Conservation (phyloP, 2,329 filamentous ascomycete genomes). For the Scedosporium dehoogii region DNA sequence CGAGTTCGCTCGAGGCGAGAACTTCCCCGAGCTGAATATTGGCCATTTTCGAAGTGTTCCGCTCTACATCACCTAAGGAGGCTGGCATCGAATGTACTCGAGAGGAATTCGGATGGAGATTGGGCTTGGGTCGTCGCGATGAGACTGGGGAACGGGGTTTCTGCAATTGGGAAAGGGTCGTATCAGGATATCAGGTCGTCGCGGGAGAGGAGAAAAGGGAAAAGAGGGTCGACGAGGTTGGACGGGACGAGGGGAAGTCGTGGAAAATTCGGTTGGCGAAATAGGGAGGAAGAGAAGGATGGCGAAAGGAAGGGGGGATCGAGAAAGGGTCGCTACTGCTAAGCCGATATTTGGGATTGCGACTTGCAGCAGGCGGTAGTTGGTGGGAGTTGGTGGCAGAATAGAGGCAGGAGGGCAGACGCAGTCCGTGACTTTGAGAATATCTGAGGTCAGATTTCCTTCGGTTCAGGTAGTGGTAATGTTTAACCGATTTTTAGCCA, state of each 20-base stretch:
- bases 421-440: neutral
- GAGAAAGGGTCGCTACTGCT: neutral
- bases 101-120: neutral
- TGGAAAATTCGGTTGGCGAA: neutral
- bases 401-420: neutral
- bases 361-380: neutral
- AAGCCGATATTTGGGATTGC: neutral
- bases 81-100: neutral
- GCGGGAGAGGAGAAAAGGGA: neutral
- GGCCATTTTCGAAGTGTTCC: slow-evolving; percentile 4
- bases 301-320: neutral
- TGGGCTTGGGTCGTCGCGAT: neutral
- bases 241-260: neutral
- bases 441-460: slow-evolving; percentile 4
- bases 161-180: neutral
- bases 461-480: neutral
- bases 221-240: neutral
- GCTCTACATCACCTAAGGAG: slow-evolving; percentile 3
- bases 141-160: neutral
- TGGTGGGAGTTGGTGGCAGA: neutral
- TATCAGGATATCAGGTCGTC: neutral
- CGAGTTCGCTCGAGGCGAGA: slow-evolving; percentile 1
- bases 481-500: neutral
- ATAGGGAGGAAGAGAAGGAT: neutral
- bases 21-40: slow-evolving; percentile 1